Conservation (phyloP, 495 filamentous ascomycete genomes). For the Penicillium coffeae region DNA sequence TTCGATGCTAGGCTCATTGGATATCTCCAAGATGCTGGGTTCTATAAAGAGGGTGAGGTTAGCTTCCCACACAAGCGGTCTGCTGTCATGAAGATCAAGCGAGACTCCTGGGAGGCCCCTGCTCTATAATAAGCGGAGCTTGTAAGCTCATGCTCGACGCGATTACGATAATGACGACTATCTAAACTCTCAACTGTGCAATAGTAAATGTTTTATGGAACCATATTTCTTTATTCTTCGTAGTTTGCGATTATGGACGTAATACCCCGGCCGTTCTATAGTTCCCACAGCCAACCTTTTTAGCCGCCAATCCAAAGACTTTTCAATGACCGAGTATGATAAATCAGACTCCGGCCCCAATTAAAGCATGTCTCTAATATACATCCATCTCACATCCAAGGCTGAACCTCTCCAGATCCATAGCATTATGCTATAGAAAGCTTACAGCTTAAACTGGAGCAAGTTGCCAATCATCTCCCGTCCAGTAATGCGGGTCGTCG, state of each 20-base stretch:
- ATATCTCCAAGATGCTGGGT: constrained; percentile 72
- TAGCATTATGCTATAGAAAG: too few relatives aligned
- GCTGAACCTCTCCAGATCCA: too few relatives aligned
- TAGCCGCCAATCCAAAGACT: too few relatives aligned
- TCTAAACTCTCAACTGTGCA: background rate
- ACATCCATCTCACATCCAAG: too few relatives aligned
- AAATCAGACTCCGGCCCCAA: too few relatives aligned
- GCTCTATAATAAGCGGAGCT: constrained; percentile 48
- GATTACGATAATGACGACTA: background rate
- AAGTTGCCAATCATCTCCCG: constrained; percentile 71
- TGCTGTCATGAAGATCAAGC: constrained; percentile 74
- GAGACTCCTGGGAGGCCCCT: constrained; percentile 85
- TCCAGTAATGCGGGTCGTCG: constrained; percentile 64
- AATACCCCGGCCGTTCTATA: too few relatives aligned
- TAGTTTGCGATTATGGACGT: too few relatives aligned
- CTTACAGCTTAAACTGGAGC: constrained; percentile 67
- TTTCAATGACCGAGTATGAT: too few relatives aligned
- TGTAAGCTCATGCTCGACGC: too few relatives aligned
- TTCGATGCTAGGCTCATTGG: constrained; percentile 55
- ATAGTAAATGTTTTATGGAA: background rate
- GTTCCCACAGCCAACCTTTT: too few relatives aligned
- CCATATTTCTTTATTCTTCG: too few relatives aligned
- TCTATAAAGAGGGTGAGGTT: constrained; percentile 84
- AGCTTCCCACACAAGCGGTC: constrained; percentile 91
- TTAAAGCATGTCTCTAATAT: too few relatives aligned